These are phyloP conservation scores for Bocquillonia castaneifolia DNA, from an alignment of 441 rosid species.

Conservation along the genomic window DNA sequence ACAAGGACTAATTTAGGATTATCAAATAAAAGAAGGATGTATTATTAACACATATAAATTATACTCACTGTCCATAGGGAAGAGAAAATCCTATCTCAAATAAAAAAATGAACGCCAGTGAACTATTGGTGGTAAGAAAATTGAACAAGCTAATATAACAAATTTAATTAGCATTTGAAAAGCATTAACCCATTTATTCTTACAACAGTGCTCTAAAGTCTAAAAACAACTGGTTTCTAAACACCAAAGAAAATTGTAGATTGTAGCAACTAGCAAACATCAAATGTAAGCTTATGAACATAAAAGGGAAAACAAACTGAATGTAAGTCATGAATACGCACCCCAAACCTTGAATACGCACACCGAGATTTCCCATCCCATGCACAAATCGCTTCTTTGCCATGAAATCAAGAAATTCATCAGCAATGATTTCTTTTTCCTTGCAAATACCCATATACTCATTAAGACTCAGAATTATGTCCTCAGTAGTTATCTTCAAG, in stretches of 20 bases:
- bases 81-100: background rate
- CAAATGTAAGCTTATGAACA: background rate
- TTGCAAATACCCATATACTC: constrained; percentile 39
- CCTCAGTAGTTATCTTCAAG: constrained; percentile 56
- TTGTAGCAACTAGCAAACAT: background rate
- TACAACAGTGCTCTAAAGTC: background rate
- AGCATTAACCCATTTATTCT: background rate
- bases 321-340: constrained; percentile 32
- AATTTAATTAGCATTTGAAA: background rate
- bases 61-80: background rate
- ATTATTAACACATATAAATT: background rate
- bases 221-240: background rate
- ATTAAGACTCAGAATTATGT: constrained; percentile 50
- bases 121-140: background rate
- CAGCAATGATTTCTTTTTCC: constrained; percentile 41
- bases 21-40: background rate
- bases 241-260: background rate
- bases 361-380: constrained; percentile 68
- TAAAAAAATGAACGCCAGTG: background rate
- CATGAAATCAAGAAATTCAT: constrained; percentile 64
- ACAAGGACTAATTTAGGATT: background rate
- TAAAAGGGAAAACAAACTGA: background rate
- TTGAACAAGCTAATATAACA: background rate
- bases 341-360: constrained; percentile 80
- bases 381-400: constrained; percentile 48